A percentile compares a stretch with the other conserved stretches of the same genome.
These are phyloP conservation scores for Aspergillus versicolor DNA, from an alignment of 2,329 filamentous ascomycete genomes.

Conservation along the genomic window DNA sequence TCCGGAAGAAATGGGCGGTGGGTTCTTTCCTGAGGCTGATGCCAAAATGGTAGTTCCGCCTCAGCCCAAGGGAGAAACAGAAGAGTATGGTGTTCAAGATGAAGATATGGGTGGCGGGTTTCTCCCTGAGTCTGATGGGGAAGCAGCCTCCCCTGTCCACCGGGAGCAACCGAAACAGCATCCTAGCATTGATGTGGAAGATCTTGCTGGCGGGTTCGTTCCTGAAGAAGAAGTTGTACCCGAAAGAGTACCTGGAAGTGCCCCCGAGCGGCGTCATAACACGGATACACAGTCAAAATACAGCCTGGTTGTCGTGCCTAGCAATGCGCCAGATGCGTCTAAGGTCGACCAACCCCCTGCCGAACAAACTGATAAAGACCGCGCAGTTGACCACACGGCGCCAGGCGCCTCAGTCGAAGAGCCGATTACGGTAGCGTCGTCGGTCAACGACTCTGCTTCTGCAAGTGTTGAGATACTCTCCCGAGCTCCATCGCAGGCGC, in stretches of 20 bases:
- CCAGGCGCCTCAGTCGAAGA: slow-evolving; percentile 23
- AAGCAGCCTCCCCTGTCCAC: neutral
- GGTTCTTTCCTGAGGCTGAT: slow-evolving; percentile 34
- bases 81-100: slow-evolving; percentile 21
- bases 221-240: slow-evolving; percentile 7
- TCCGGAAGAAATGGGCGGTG: slow-evolving; percentile 26
- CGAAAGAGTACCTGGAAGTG: neutral
- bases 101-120: slow-evolving; percentile 37
- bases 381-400: slow-evolving; percentile 1
- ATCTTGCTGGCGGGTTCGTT: slow-evolving; percentile 23
- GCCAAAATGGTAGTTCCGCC: neutral
- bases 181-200: neutral
- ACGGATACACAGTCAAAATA: slow-evolving; percentile 21
- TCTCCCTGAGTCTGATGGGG: slow-evolving; percentile 32
- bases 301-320: slow-evolving; percentile 32
- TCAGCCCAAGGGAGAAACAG: neutral
- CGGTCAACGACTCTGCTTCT: slow-evolving; percentile 24
- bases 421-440: slow-evolving; percentile 27
- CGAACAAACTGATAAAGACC: neutral
- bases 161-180: neutral
- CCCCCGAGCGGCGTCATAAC: neutral
- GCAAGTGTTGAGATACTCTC: slow-evolving; percentile 28
- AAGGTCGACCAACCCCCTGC: neutral
- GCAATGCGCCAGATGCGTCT: neutral
- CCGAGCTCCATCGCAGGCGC: slow-evolving; percentile 14